Evolutionary conservation across 352 stramenopile species (phyloP), one percentile per base, ranked within the genome.

Genomic region (Thraustochytrium striatum): DNA sequence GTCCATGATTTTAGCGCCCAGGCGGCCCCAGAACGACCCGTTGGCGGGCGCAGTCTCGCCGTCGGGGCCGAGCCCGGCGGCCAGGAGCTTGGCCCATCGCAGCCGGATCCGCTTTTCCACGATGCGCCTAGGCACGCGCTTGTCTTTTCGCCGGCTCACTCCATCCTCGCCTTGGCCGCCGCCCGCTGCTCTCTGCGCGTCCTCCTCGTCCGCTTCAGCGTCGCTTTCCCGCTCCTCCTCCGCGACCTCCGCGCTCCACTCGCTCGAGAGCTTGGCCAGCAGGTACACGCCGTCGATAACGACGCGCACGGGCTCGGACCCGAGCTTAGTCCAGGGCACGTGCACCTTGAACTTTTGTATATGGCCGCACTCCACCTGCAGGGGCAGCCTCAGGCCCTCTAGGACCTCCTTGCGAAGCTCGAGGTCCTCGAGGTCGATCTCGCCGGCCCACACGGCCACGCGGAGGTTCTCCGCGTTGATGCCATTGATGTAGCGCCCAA

Each of bases 391-490:
- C 65, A 75, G 36, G 2, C 41, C 21, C 21, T 75, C 65, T 19
- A 75, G 65, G 5, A 61, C 65, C 47, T 75, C 65, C 65, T 75
- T 58, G 16, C 68, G 58, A 0, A 75, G 65, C 36, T 75, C 52
- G 65, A 75, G 65, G 32, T 43, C 65, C 52, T 75, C 65, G n/a
- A 75, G 65, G 36, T 75, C 65, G 41, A 75, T 75, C 39, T 75
- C 52, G 39, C 65, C 65, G 8, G 39, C 41, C 65, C 65, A 75
- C 28, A 75, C 65, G 25, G 65, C 65, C 30, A 75, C 7, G 11
- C 30, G 16, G 25, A 75, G 65, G 35, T 75, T 75, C 47, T 75
- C 65, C 39, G 43, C 44, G 65, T 75, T 75, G 50, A 75, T 75
- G 2, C 65, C 65, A 30, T 75, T 43, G 25, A 75, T 75, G 50